Base-by-base conservation (phyloP, 73 alveolate species). In the Uronychia binucleata region DNA sequence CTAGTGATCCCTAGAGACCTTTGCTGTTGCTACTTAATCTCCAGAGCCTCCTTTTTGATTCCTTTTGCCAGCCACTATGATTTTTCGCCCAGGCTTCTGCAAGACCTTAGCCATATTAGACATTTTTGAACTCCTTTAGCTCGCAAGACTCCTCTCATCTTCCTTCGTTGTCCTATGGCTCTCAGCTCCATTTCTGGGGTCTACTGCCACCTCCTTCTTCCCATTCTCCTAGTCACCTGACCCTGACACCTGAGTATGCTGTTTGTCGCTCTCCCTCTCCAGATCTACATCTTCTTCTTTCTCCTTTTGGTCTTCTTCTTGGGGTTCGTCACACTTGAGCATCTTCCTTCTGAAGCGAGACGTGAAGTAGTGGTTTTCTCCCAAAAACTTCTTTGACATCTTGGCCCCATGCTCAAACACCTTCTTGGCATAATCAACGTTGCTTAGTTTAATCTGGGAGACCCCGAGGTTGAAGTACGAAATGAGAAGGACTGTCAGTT, bases 391-490 rank as follows among this genome's bases (percentile, higher is more conserved):
- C 58, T 34, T 79, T 8, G 84, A 80, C 88, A 87, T 81, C 34
- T 74, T 79, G 19, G 30, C n/a, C 5, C 93, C 93, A 33, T 87
- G 89, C 33, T 67, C 88, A 74, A 80, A 87, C 27, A 81, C 85
- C 11, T 77, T 87, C 34, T 74, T 29, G 13, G 89, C 93, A 30
- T 87, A 74, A 26, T 59, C 27, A 0, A 31, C 46, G 34, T 81
- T 81, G 27, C 83, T 83, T 1, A 79, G 80, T 57, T 87, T 87
- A 8, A 57, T 1, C 33, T 87, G 77, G 27, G 85, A 57, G 31
- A 87, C 78, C 26, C 89, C 93, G 0, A 87, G 89, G 57, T 87
- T 87, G 79, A 80, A 87, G 75, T 87, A 87, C 27, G 93, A 80
- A 0, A 87, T 81, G 0, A 87, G 82, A 1, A 87, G 93, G 26